phyloP scores from a whole-genome alignment of 2,329 filamentous ascomycete genomes.

The Dactylellina parvicollis region DNA sequence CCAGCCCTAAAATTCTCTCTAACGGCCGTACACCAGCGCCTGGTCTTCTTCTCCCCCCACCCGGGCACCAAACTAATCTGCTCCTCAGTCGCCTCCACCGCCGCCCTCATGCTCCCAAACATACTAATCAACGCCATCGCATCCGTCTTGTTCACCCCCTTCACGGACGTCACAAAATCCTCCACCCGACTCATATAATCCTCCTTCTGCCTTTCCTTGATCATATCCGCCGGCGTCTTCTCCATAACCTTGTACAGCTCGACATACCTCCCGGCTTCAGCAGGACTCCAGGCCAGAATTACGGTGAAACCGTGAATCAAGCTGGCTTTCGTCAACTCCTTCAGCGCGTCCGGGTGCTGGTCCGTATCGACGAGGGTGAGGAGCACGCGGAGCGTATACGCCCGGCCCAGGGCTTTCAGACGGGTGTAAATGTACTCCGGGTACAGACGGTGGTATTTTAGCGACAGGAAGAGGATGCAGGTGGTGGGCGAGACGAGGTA shows the following conservation, averaged over 20 bases:
- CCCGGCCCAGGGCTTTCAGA: slow-evolving; percentile 82
- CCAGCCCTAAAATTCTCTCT: slow-evolving; percentile 50
- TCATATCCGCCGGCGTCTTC: slow-evolving; percentile 81
- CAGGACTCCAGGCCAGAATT: slow-evolving; percentile 91
- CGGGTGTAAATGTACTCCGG: slow-evolving; percentile 98
- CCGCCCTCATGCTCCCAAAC: slow-evolving; percentile 87
- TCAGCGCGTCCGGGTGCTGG: slow-evolving; percentile 82
- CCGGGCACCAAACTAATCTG: slow-evolving; percentile 85
- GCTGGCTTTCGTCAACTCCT: slow-evolving; percentile 90
- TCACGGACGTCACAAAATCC: slow-evolving; percentile 89
- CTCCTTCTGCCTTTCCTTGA: slow-evolving; percentile 83
- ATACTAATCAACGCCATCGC: slow-evolving; percentile 88
- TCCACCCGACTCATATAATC: slow-evolving; percentile 86
- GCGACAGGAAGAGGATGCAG: slow-evolving; percentile 88
- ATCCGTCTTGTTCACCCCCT: slow-evolving; percentile 93
- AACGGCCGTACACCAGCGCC: slow-evolving; percentile 67
- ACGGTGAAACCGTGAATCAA: slow-evolving; percentile 92
- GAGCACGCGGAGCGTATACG: slow-evolving; percentile 87
- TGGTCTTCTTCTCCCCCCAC: slow-evolving; percentile 87
- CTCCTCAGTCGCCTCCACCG: slow-evolving; percentile 86
- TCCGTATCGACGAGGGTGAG: slow-evolving; percentile 91
- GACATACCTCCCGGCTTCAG: slow-evolving; percentile 91
- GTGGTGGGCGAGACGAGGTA: slow-evolving; percentile 88
- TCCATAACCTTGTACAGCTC: slow-evolving; percentile 96
- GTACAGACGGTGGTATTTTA: slow-evolving; percentile 97